These are phyloP conservation scores for Phytophthora aleatoria DNA, from an alignment of 352 stramenopile genomes.

Conservation along the genomic window DNA sequence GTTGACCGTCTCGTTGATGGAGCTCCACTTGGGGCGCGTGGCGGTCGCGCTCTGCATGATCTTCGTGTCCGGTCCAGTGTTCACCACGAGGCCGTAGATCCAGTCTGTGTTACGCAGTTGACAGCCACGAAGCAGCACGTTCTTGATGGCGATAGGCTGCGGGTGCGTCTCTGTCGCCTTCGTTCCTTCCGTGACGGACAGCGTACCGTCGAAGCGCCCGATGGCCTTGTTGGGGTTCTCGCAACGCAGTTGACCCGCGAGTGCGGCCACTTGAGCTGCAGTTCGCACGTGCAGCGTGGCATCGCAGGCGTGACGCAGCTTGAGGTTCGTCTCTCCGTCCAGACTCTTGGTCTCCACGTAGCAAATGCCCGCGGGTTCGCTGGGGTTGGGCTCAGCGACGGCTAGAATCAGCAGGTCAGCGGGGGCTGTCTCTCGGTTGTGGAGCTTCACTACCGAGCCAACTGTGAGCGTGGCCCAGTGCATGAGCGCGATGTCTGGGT, in stretches of 20 bases:
- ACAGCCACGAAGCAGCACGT: conserved; percentile 88
- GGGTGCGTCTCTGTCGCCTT: conserved; percentile 37
- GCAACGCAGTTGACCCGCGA: conserved; percentile 62
- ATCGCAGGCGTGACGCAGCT: conserved; percentile 77
- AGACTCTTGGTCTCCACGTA: conserved; percentile 91
- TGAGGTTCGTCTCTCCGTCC: conserved; percentile 92
- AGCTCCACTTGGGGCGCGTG: conserved; percentile 76
- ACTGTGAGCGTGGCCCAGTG: conserved; percentile 82
- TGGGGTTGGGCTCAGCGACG: conserved; percentile 69
- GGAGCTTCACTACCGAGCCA: conserved; percentile 81
- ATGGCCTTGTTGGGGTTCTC: conserved; percentile 86
- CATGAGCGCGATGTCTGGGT: conserved; percentile 56
- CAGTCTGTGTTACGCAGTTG: conserved; percentile 90
- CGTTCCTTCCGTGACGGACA: conserved; percentile 41
- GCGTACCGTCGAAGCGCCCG: conserved; percentile 73
- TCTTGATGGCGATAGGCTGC: conserved; percentile 79
- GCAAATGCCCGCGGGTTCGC: conserved; percentile 70
- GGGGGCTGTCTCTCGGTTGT: conserved; percentile 79
- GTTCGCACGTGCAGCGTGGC: conserved; percentile 53
- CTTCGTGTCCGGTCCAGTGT: conserved; percentile 86
- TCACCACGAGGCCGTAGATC: conserved; percentile 89
- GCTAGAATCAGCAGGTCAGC: conserved; percentile 87
- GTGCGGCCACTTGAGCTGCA: conserved; percentile 36
- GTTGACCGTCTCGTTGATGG: conserved; percentile 83
- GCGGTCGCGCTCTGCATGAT: conserved; percentile 82